Conservation (phyloP, 495 filamentous ascomycete genomes). For the Oidiodendron maius region DNA sequence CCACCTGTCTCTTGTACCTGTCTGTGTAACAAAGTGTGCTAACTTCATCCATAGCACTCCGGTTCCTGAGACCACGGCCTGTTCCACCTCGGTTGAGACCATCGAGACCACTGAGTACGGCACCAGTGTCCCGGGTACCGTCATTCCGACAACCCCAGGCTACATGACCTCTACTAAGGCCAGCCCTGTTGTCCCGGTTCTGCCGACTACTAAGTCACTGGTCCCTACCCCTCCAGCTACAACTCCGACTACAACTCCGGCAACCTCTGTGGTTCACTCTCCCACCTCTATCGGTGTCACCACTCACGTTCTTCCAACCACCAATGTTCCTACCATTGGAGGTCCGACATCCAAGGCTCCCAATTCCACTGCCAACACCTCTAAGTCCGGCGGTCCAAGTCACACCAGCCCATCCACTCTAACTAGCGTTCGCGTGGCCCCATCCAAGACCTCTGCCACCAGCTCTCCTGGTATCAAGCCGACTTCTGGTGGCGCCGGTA, state of each 20-base stretch:
- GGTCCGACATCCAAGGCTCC: neutral
- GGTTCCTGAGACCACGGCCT: neutral
- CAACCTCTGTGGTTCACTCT: conserved; percentile 3
- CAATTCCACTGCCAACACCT: conserved; percentile 7
- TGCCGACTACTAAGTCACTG: neutral
- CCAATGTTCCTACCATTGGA: neutral
- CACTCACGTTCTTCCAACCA: conserved; percentile 24
- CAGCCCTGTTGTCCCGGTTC: neutral
- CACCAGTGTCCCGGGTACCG: neutral
- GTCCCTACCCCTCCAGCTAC: neutral
- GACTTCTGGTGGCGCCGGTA: conserved; percentile 17
- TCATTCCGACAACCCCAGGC: too few relatives aligned
- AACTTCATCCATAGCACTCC: neutral
- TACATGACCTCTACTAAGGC: neutral
- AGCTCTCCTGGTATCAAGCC: conserved; percentile 20
- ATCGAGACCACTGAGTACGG: neutral
- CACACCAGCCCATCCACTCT: conserved; percentile 23
- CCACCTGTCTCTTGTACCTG: conserved; percentile 19
- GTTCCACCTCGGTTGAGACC: neutral
- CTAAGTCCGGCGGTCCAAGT: neutral
- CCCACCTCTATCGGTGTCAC: conserved; percentile 8
- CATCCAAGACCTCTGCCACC: conserved; percentile 15
- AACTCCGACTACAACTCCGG: conserved; percentile 12
- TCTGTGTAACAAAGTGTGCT: neutral
- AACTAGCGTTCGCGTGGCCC: conserved; percentile 23